Evolutionary conservation across 2,329 filamentous ascomycete species (phyloP), one percentile per base, ranked within the genome.

Genomic region (Trichoderma polysporum): DNA sequence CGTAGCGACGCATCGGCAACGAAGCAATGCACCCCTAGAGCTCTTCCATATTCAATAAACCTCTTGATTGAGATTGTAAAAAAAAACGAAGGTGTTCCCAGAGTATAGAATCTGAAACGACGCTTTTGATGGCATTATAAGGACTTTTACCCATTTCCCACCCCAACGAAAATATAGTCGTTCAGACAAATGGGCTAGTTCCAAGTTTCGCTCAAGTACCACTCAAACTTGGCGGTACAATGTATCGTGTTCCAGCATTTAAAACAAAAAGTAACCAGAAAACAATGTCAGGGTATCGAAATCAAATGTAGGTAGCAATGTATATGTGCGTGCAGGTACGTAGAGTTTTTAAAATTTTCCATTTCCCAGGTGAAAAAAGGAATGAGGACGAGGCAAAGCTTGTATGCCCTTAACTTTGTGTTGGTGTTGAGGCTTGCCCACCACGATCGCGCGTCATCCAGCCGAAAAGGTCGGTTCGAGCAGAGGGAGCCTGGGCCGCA

Each of bases 361-460:
- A 47, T n/a, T 29, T 15, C n/a, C 15, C 19, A 25, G 12, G 13
- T 31, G 33, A 17, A 17, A 17, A 2, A 17, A 33, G 17, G 12
- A 1, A 15, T 6, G 45, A 61, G 12, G 19, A 5, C 49, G 17
- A 31, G n/a, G 53, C 22, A 50, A n/a, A 39, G 56, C 27, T 49
- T 58, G 3, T 52, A 10, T 29, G 8, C 25, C 35, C 39, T 56
- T 37, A 65, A 35, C 19, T 62, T 41, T 70, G 69, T n/a, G 72
- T 65, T 9, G 73, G 66, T 15, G 73, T 71, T 27, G 71, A 65
- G 47, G 73, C 74, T 58, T 76, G 73, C n/a, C 72, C 73, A 61
- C 74, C 71, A 60, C 83, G 79, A 64, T 84, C 82, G 70, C 83
- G 79, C 4, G 82, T 81, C 74, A 85, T 85, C 83, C 83, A 85